phyloP scores from a whole-genome alignment of 805 yeast species.

The Saturnispora sekii region DNA sequence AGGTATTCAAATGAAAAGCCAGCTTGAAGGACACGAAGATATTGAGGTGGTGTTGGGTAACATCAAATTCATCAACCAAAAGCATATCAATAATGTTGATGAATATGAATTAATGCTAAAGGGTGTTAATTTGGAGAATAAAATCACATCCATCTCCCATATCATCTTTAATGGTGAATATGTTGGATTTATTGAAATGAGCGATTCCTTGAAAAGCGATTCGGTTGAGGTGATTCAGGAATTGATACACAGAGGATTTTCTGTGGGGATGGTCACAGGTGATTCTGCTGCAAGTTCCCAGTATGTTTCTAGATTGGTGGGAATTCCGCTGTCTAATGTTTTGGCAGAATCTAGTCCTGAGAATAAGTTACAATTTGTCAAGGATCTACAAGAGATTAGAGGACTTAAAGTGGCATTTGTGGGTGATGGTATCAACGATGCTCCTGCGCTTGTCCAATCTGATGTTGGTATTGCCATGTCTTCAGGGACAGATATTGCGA shows the following conservation, averaged over 20 bases:
- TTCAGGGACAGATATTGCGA: slow-evolving; percentile 91
- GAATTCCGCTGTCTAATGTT: slow-evolving; percentile 53
- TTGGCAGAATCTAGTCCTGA: slow-evolving; percentile 71
- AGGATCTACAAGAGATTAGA: slow-evolving; percentile 36
- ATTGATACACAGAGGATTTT: slow-evolving; percentile 41
- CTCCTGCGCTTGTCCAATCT: slow-evolving; percentile 87
- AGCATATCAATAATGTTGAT: slow-evolving; percentile 14
- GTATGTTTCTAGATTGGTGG: slow-evolving; percentile 55
- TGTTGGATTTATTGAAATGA: slow-evolving; percentile 56
- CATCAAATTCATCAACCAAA: slow-evolving; percentile 29
- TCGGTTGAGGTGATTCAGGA: slow-evolving; percentile 50
- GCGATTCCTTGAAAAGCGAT: slow-evolving; percentile 60
- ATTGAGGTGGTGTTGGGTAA: slow-evolving; percentile 45
- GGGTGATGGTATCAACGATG: slow-evolving; percentile 98
- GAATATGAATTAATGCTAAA: slow-evolving; percentile 13
- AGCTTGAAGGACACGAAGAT: slow-evolving; percentile 15
- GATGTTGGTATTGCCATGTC: slow-evolving; percentile 88
- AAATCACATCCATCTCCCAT: slow-evolving; percentile 22
- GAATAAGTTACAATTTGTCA: slow-evolving; percentile 63
- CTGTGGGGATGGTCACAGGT: slow-evolving; percentile 85
- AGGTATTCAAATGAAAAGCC: slow-evolving; percentile 30
- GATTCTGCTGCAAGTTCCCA: slow-evolving; percentile 59
- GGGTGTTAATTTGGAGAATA: slow-evolving; percentile 5
- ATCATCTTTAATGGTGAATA: slow-evolving; percentile 48
- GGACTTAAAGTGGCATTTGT: slow-evolving; percentile 64